phyloP scores from a whole-genome alignment of 1,284 basidiomycete genomes.

The Fistulinella staudtii region DNA sequence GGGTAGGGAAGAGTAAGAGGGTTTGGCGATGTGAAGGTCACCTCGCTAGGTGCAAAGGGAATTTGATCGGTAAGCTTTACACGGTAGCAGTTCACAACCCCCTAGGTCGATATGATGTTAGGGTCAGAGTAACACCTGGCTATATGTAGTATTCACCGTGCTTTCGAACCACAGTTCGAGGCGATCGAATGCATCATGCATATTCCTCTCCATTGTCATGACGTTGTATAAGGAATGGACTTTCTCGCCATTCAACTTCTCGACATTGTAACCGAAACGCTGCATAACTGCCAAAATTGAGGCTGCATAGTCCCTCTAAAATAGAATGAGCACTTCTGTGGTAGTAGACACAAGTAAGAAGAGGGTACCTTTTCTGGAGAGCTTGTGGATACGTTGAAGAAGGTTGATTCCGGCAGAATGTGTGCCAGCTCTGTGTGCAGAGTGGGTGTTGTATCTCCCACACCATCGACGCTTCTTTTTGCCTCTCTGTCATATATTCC shows the following conservation, averaged over 20 bases:
- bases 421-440: too few relatives aligned
- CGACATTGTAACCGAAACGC: background rate
- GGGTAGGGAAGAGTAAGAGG: slow-evolving; percentile 3
- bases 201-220: background rate
- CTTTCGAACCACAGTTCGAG: slow-evolving; percentile 1
- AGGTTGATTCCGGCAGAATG: too few relatives aligned
- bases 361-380: too few relatives aligned
- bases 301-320: slow-evolving; percentile 2
- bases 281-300: slow-evolving; percentile 1
- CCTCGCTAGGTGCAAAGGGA: background rate
- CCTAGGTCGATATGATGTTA: too few relatives aligned
- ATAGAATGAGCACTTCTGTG: background rate
- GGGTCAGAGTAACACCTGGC: background rate
- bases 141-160: slow-evolving; percentile 3
- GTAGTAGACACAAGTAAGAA: background rate
- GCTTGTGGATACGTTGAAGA: too few relatives aligned
- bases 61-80: rapidly evolving
- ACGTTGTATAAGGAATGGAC: slow-evolving; percentile 10
- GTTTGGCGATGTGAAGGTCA: background rate
- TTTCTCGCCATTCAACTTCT: background rate
- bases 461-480: background rate
- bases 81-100: too few relatives aligned
- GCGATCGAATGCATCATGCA: background rate
- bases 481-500: background rate
- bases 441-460: too few relatives aligned